Base-by-base conservation (phyloP, 768 basidiomycete genomes). In the Mycena amicta region DNA sequence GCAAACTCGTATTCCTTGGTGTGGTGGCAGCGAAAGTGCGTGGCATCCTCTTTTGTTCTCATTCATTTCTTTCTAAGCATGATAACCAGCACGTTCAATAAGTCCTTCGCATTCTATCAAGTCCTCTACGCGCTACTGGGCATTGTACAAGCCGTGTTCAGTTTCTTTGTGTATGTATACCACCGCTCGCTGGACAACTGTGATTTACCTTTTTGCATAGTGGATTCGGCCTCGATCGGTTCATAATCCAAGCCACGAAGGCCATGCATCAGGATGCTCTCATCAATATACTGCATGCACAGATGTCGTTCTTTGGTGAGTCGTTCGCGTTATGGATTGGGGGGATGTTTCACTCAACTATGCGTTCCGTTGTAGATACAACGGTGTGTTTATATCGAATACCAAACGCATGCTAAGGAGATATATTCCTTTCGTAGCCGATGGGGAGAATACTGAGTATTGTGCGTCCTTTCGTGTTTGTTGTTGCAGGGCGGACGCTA, bases 1-100 rank as follows among this genome's bases (percentile, higher is more conserved):
- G 70, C 86, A 60, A 87, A 84, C 57, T 81, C 83, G 53, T 88
- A 89, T 60, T 83, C 83, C 45, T 72, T 91, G 4, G 84, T 89
- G 13, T 90, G 85, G 83, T 88, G 89, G 89, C 80, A 89, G 67
- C 77, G 74, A 46, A 79, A 86, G 83, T 85, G 1, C 20, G 29
- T 39, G 41, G 53, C 30, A 26, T 29, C 29, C 23, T 55, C 46
- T 22, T n/a, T n/a, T 46, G 15, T 28, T 25, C 13, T 29, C 41
- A 20, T 22, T 39, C 29, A 8, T 37, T 37, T 37, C 33, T 37
- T 18, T 40, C 13, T 31, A 23, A 26, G 30, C 13, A 16, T 30
- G 3, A 28, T 16, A 22, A 5, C 39, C 53, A 85, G 80, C 65
- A 73, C 74, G 39, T 86, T 79, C 66, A 28, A 80, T 40, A 74